Base-by-base conservation (phyloP, 805 yeast species). In the Hemisphaericaspora nanyangensis region DNA sequence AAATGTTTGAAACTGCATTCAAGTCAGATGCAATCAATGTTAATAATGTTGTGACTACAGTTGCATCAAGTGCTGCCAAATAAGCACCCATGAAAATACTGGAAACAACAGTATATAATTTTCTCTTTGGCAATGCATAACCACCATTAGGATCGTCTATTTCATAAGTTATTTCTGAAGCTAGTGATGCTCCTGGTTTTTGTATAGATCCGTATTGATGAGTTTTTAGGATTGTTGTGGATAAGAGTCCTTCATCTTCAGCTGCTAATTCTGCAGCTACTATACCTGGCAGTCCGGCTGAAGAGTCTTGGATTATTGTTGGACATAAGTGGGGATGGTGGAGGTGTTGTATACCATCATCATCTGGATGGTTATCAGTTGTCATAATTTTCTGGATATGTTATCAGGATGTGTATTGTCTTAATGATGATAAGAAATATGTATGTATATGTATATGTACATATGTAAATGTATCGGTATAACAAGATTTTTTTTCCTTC, bases 11-110 rank as follows among this genome's bases (percentile, higher is more conserved):
- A 31, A 82, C 64, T 0, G 80, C 81, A 46, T 81, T 63, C 50
- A 83, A 72, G 48, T 82, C 88, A 1, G 85, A 78, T 1, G 88
- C 85, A 39, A 83, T 82, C 20, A 74, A 73, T 2, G 85, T 68
- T 49, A 82, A 61, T 19, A 82, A 59, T 1, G 89, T 82, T 0
- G 88, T 74, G 13, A 83, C 81, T 18, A 83, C 74, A 0, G 90
- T 82, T 15, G 77, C 69, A 52, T 83, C 91, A 42, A 82, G 55
- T 0, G 90, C 80, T 3, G 85, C 79, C 29, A 83, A 61, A 48
- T 77, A 81, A 0, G 77, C 45, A 3, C 65, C 65, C 58, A 61
- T 55, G 45, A 55, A 68, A 29, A 66, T 48, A 17, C 63, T 55
- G 4, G 56, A 47, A 7, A 66, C 45, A 6, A 68, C 60, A 5